Conservation (phyloP, 495 filamentous ascomycete species). For the Niebla homalea region DNA sequence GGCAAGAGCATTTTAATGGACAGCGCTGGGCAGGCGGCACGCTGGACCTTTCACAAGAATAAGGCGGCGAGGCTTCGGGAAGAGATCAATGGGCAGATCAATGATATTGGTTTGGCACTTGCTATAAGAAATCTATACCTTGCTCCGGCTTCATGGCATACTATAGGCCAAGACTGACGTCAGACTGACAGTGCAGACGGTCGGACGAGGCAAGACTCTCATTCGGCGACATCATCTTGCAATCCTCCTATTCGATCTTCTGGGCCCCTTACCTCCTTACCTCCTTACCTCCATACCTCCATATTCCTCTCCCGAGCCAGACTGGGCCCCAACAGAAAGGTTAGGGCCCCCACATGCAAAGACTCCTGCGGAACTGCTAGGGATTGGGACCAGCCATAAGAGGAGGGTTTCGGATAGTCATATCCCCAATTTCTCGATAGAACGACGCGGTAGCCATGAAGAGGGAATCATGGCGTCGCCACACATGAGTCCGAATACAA, state of each 20-base stretch:
- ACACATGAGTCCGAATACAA: background rate
- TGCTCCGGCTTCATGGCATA: background rate
- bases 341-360: background rate
- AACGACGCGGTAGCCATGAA: background rate
- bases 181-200: background rate
- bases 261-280: conserved; percentile 2
- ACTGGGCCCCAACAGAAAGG: background rate
- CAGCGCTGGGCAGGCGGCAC: conserved; percentile 3
- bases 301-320: background rate
- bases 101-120: background rate
- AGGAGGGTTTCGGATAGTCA: background rate
- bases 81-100: conserved; percentile 4
- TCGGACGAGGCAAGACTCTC: background rate
- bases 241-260: conserved; percentile 2
- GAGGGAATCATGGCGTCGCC: background rate
- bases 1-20: background rate
- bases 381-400: too few species aligned
- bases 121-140: conserved; percentile 1
- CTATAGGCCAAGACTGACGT: background rate
- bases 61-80: background rate
- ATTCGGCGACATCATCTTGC: background rate
- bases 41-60: conserved; percentile 2
- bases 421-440: background rate
- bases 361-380: conserved; percentile 2
- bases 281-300: conserved; percentile 5